phyloP scores from a whole-genome alignment of 192 early-diverging fungal species.

The Coemansia pectinata region DNA sequence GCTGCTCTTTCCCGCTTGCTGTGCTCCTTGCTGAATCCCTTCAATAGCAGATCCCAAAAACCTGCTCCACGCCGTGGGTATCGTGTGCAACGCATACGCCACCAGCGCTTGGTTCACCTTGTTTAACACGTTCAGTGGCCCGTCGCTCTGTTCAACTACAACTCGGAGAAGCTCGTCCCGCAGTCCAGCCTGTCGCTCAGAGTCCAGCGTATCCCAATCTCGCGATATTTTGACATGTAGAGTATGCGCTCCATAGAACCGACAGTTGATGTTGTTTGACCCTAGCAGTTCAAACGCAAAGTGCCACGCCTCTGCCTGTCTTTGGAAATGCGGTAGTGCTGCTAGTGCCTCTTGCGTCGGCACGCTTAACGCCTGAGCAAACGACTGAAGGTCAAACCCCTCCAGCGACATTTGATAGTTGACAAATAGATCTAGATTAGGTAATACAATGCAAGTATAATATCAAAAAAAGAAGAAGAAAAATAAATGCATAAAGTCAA shows the following conservation, averaged over 20 bases:
- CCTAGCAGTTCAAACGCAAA: conserved; percentile 47
- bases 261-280: conserved; percentile 36
- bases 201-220: conserved; percentile 51
- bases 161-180: conserved; percentile 34
- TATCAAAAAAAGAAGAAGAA: background rate
- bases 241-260: conserved; percentile 53
- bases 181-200: conserved; percentile 35
- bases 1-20: conserved; percentile 16
- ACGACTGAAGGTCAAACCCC: conserved; percentile 36
- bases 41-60: conserved; percentile 25
- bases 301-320: conserved; percentile 41
- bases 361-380: conserved; percentile 48
- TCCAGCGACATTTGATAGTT: conserved; percentile 25
- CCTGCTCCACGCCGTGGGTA: conserved; percentile 25
- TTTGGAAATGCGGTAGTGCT: conserved; percentile 41
- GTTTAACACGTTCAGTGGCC: conserved; percentile 35
- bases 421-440: background rate
- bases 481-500: background rate
- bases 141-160: conserved; percentile 37
- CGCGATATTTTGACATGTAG: conserved; percentile 40
- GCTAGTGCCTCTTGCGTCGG: conserved; percentile 50
- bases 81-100: conserved; percentile 34
- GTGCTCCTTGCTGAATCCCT: conserved; percentile 20
- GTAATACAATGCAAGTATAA: background rate
- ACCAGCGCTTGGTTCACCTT: conserved; percentile 43